Evolutionary conservation across 2,329 filamentous ascomycete genomes (phyloP).

Genomic region (Microdochium paspali): DNA sequence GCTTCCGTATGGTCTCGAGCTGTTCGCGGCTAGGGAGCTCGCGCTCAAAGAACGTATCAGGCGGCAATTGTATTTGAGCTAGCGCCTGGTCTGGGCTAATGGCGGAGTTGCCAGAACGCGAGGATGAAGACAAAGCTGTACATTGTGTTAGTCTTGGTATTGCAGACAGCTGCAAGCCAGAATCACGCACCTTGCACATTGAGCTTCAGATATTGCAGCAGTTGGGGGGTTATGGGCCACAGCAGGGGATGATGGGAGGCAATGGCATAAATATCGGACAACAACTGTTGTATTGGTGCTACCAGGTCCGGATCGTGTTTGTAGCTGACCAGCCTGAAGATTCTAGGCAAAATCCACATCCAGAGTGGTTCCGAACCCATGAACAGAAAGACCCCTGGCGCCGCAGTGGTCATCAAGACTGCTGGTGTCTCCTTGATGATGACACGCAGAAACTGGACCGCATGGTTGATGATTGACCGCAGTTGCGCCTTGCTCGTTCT

Average conservation of each 20-base stretch:
- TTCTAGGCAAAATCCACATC: constrained; percentile 52
- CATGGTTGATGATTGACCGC: constrained; percentile 55
- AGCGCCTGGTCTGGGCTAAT: constrained; percentile 16
- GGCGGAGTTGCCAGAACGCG: constrained; percentile 17
- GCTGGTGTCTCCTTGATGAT: constrained; percentile 67
- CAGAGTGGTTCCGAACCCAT: constrained; percentile 54
- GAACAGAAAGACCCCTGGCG: constrained; percentile 32
- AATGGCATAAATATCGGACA: constrained; percentile 36
- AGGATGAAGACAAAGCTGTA: constrained; percentile 10
- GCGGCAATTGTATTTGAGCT: constrained; percentile 26
- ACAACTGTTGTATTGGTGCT: constrained; percentile 41
- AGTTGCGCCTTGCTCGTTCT: constrained; percentile 50
- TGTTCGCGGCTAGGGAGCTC: not conserved
- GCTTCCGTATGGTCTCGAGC: not conserved
- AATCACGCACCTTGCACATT: constrained; percentile 29
- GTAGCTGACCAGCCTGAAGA: constrained; percentile 48
- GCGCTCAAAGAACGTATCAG: constrained; percentile 19
- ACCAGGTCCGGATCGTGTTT: constrained; percentile 35
- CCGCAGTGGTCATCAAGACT: constrained; percentile 44
- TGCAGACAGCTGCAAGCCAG: too few relatives aligned
- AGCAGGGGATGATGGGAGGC: constrained; percentile 32
- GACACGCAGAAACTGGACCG: constrained; percentile 66
- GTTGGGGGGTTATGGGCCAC: constrained; percentile 34
- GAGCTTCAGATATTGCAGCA: constrained; percentile 40
- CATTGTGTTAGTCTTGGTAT: constrained; percentile 10